A percentile compares a stretch with the other conserved stretches of the same genome.
Conservation (phyloP, 192 early-diverging fungal genomes). For the Podila horticola region DNA sequence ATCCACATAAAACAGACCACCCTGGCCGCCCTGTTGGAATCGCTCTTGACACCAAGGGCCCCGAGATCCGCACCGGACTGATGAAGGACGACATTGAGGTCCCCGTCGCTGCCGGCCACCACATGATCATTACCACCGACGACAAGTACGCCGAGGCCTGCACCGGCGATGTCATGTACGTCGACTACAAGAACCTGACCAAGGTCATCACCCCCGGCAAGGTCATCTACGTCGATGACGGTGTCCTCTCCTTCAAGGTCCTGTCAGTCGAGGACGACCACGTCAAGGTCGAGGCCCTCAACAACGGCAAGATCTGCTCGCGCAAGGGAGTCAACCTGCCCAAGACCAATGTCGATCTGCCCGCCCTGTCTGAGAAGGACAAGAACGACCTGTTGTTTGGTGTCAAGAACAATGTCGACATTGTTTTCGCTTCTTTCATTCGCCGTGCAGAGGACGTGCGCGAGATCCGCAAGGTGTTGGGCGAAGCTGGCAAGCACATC, state of each 20-base stretch:
- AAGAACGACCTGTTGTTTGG: slow-evolving; percentile 91
- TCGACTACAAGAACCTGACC: slow-evolving; percentile 85
- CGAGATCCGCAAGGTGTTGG: slow-evolving; percentile 89
- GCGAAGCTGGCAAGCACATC: slow-evolving; percentile 84
- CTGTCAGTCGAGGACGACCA: slow-evolving; percentile 68
- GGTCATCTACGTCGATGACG: slow-evolving; percentile 93
- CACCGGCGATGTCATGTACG: slow-evolving; percentile 74
- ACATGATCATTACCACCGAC: slow-evolving; percentile 81
- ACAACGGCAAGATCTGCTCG: slow-evolving; percentile 88
- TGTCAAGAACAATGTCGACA: slow-evolving; percentile 93
- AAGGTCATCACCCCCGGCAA: slow-evolving; percentile 80
- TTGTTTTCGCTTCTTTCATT: slow-evolving; percentile 97
- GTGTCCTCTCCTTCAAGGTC: slow-evolving; percentile 94
- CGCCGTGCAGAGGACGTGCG: slow-evolving; percentile 90
- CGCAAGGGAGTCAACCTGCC: slow-evolving; percentile 98
- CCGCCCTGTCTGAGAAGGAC: slow-evolving; percentile 96
- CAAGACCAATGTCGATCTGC: slow-evolving; percentile 88
- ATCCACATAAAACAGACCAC: slow-evolving; percentile 47
- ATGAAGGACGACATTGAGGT: slow-evolving; percentile 80
- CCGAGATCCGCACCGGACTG: slow-evolving; percentile 88
- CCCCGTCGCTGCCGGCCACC: slow-evolving; percentile 78
- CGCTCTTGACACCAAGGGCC: slow-evolving; percentile 89
- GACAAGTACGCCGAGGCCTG: slow-evolving; percentile 68
- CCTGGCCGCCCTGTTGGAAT: slow-evolving; percentile 69
- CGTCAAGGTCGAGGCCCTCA: slow-evolving; percentile 79